Base-by-base conservation (phyloP, 768 basidiomycete species). In the Boletus fagicola region DNA sequence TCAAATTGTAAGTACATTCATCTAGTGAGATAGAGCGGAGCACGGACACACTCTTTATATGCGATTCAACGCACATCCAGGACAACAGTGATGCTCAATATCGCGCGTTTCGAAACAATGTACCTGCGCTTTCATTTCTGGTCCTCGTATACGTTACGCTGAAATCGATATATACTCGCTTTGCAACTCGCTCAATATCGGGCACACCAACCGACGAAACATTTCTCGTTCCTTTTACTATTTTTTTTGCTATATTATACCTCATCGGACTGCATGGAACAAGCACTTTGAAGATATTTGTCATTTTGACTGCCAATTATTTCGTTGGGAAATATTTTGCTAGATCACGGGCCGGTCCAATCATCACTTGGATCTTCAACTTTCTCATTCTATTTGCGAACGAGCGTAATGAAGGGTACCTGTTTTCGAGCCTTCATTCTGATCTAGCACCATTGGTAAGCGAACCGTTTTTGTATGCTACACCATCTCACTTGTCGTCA, bases 61-160 rank as follows among this genome's bases (percentile, higher is more conserved):
- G 13, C 26, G 36, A 38, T 47, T 10, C 28, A 42, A 49, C 30
- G 2, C 35, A n/a, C 38, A 48, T 36, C 11, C 60, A 98, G 96
- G 97, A 99, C 72, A 91, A 88, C 67, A 93, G 91, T 60, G 97
- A 98, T 66, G 76, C 80, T 0, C 97, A 98, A 76, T 98, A 94
- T 69, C 88, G 88, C 26, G 81, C 85, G 4, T 97, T 99, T 72
- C 83, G 97, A 39, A 78, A 81, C 63, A 92, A 94, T 68, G 68
- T 98, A 46, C 83, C 87, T 6, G 71, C 85, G 6, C 80, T 98
- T 5, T 26, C 65, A 38, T 42, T 69, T 42, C 76, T 90, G 30
- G 74, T 77, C 16, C 56, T 74, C 28, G 64, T 78, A n/a, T 89
- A 88, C 68, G 74, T 94, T 20, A 59, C 72, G 24, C 61, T 83